phyloP scores from a whole-genome alignment of 768 basidiomycete genomes.

The Glaciozyma martinii region DNA sequence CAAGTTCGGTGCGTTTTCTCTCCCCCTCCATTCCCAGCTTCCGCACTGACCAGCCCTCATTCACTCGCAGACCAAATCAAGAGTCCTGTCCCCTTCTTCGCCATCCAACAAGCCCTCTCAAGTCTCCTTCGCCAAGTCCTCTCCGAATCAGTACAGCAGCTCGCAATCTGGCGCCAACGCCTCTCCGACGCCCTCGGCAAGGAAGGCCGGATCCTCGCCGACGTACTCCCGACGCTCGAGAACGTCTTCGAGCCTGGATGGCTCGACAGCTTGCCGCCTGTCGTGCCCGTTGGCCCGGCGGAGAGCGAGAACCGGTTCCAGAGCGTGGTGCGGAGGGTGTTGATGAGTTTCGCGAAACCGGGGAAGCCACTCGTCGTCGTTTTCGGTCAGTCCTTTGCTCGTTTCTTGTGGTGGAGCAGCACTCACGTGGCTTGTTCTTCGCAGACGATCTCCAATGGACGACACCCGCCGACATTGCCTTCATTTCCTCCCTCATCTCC shows the following conservation, averaged over 20 bases:
- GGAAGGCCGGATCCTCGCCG: slow-evolving; percentile 25
- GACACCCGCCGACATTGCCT: slow-evolving; percentile 16
- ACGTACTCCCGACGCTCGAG: slow-evolving; percentile 24
- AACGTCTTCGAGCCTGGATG: slow-evolving; percentile 22
- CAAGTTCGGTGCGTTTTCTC: slow-evolving; percentile 18
- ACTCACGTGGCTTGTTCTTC: too few species aligned
- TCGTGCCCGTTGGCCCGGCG: slow-evolving; percentile 3
- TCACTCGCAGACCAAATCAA: slow-evolving; percentile 26
- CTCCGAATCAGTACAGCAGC: slow-evolving; percentile 17
- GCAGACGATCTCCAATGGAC: slow-evolving; percentile 31
- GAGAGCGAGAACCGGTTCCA: slow-evolving; percentile 24
- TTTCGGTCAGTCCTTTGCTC: slow-evolving; percentile 8
- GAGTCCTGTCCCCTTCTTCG: slow-evolving; percentile 29
- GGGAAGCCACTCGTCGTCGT: slow-evolving; percentile 23
- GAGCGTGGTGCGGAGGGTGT: slow-evolving; percentile 12
- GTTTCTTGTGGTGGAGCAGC: too few species aligned
- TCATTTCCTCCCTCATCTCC: slow-evolving; percentile 22
- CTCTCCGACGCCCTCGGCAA: slow-evolving; percentile 19
- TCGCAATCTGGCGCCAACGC: slow-evolving; percentile 21
- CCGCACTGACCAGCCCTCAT: not conserved
- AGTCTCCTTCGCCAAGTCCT: slow-evolving; percentile 28
- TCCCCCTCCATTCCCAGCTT: not conserved
- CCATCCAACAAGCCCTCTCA: slow-evolving; percentile 25
- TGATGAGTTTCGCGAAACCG: slow-evolving; percentile 18
- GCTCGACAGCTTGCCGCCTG: slow-evolving; percentile 14